Evolutionary conservation across 345 rosid genomes (phyloP).

Genomic region (Lepidium africanum): DNA sequence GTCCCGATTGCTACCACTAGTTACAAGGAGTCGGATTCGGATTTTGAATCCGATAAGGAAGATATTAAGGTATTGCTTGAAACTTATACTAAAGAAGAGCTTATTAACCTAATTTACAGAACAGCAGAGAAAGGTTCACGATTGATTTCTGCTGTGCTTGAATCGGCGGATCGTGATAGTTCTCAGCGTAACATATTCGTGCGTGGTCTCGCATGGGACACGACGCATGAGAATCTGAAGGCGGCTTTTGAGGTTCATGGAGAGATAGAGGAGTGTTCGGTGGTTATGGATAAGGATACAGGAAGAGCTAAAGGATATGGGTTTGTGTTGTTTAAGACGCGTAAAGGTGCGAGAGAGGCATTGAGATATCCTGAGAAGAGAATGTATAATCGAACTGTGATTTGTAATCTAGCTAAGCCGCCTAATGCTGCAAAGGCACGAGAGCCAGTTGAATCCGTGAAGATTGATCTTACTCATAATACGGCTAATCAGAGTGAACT

Average conservation of each 20-base stretch:
- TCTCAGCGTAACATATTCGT: constrained; percentile 34
- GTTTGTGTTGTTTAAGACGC: constrained; percentile 29
- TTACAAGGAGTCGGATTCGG: constrained; percentile 20
- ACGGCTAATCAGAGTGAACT: constrained; percentile 22
- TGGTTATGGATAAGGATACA: constrained; percentile 29
- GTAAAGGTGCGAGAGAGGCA: constrained; percentile 28
- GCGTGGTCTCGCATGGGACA: constrained; percentile 37
- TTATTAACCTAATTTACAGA: constrained; percentile 31
- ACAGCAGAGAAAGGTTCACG: constrained; percentile 21
- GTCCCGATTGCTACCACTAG: background rate
- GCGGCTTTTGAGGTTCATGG: constrained; percentile 29
- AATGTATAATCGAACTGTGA: constrained; percentile 22
- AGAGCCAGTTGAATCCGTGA: constrained; percentile 23
- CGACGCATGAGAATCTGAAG: constrained; percentile 28
- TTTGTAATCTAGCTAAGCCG: constrained; percentile 28
- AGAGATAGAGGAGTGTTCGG: constrained; percentile 31
- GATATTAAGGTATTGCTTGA: constrained; percentile 30
- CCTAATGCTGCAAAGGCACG: constrained; percentile 4
- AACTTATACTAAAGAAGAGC: constrained; percentile 44
- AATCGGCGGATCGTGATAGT: constrained; percentile 24
- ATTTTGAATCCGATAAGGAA: constrained; percentile 26
- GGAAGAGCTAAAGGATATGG: constrained; percentile 36
- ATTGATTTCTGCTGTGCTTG: constrained; percentile 19
- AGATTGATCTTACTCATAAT: constrained; percentile 17
- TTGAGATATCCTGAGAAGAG: constrained; percentile 35